Base-by-base conservation (phyloP, 495 filamentous ascomycete genomes). In the Lepraria neglecta region DNA sequence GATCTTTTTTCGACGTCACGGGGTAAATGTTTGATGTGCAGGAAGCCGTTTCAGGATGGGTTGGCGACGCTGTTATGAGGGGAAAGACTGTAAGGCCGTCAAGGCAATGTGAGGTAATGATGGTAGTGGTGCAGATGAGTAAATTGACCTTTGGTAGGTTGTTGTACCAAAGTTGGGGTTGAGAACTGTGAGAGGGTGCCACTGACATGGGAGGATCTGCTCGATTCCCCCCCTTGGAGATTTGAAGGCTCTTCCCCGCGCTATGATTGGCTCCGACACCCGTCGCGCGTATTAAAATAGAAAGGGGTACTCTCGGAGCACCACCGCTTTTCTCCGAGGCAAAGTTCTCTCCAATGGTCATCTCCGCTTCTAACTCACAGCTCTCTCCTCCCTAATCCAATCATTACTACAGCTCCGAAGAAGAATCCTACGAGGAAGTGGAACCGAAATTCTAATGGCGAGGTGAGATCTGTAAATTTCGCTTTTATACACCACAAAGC, bases 11-110 rank as follows among this genome's bases (percentile, higher is more conserved):
- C 19, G 50, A 45, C 1, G 50, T 38, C 21, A 40, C 14, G 50
- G 59, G 43, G 59, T 54, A 46, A 45, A 44, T 21, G 59, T 61
- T 56, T 46, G 51, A 61, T 38, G 59, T 61, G 50, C 15, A 28
- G 19, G 31, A 46, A 50, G 30, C 11, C 46, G 59, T 61, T 61
- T 56, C 59, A 61, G 48, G 38, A 46, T 42, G 59, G 47, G 38
- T 61, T 15, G 43, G 19, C 17, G 31, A 33, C 11, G 51, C 17
- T 54, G 51, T n/a, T 54, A 38, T 33, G 9, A 54, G 31, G 6
- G 38, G 0, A 19, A 43, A 35, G 54, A 2, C 4, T 42, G 11
- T 4, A 27, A 54, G 15, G 19, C 38, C 54, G 24, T 57, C 54
- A 45, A 57, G 38, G 54, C 38, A 4, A 45, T 14, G 35, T 21